Conservation (phyloP, 129 eudicot species). For the Cynara cardunculus region DNA sequence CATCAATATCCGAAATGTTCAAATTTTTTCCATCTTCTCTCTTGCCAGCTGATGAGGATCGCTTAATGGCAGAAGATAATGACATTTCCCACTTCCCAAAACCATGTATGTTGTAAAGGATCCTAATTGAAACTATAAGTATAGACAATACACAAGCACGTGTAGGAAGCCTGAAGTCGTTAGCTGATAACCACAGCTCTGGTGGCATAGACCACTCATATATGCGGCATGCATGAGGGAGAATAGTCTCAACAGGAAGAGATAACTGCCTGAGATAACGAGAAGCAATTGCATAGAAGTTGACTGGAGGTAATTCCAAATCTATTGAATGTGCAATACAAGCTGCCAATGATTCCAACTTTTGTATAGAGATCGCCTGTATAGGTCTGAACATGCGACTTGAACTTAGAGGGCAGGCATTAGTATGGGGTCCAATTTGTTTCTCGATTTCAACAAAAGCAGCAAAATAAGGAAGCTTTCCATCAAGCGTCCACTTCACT, state of each 20-base stretch:
- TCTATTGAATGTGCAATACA: constrained; percentile 45
- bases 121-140: constrained; percentile 67
- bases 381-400: constrained; percentile 70
- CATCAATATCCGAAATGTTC: not conserved
- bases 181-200: constrained; percentile 63
- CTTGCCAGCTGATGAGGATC: constrained; percentile 7
- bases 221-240: constrained; percentile 54
- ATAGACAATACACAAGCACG: constrained; percentile 72
- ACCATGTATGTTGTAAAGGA: constrained; percentile 61
- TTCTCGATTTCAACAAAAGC: constrained; percentile 66
- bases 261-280: constrained; percentile 58
- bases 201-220: constrained; percentile 90
- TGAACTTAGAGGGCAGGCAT: constrained; percentile 54
- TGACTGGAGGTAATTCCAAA: constrained; percentile 74
- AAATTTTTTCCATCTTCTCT: constrained; percentile 12
- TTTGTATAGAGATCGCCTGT: constrained; percentile 43
- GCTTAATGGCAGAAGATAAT: constrained; percentile 31
- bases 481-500: constrained; percentile 61
- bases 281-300: constrained; percentile 65
- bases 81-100: constrained; percentile 77
- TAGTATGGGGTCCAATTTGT: constrained; percentile 44
- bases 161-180: constrained; percentile 60
- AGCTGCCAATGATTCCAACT: constrained; percentile 67
- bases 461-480: constrained; percentile 72
- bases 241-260: constrained; percentile 52